Evolutionary conservation across 2,329 filamentous ascomycete species (phyloP), one percentile per base, ranked within the genome.

Genomic region (Pezicula rhizophila): DNA sequence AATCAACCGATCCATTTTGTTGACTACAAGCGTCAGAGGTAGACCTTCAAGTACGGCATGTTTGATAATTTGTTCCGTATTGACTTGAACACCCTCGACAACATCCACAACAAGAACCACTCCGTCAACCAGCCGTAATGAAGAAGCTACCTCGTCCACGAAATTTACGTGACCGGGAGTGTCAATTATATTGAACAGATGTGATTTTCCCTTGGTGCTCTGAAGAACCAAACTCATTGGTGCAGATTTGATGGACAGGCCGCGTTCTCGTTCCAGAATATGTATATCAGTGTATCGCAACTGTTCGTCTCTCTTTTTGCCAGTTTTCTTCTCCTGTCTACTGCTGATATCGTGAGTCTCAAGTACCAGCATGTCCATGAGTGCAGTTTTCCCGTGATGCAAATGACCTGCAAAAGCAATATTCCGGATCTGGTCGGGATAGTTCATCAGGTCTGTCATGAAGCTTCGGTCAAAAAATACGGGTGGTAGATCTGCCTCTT

Each of bases 91-190:
- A n/a, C 93, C 93, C 68, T 99, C 93, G 1, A 99, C 89, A 18
- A 96, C 89, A 66, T 99, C 93, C 14, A 99, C 91, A 12, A 99
- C 85, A 43, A 99, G 72, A 46, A 95, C 92, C 20, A 97, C 83
- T 51, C 93, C 93, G 64, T 99, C 93, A 4, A 87, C 91, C 45
- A 99, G 71, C 38, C 93, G 82, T 60, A 96, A 74, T 1, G 90
- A 86, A 4, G 90, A 84, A 8, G 93, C 93, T 34, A 99, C 89
- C 68, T 99, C 93, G 65, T 99, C 93, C 38, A 95, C 92, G 66
- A 99, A 99, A 68, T 99, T 96, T 64, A 97, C 93, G 66, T 99
- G 93, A 6, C 93, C 93, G 1, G 93, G 93, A 1, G 93, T 99
- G 69, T 99, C 93, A 50, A 99, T 76, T 48, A 99, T 83, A 69